Conservation (phyloP, 2,329 filamentous ascomycete genomes). For the Ophiostoma triangulosporum region DNA sequence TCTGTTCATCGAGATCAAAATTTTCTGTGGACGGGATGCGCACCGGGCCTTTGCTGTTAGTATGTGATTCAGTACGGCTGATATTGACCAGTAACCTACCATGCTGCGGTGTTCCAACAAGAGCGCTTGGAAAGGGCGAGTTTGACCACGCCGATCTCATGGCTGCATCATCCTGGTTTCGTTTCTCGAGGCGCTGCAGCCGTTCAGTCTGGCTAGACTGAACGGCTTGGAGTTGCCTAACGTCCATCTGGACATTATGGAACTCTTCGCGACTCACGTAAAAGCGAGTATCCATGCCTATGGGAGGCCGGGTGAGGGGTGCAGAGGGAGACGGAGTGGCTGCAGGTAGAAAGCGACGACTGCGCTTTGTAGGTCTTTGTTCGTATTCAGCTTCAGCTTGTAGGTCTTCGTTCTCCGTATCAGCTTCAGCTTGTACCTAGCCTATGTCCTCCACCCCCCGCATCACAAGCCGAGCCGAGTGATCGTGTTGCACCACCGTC, state of each 20-base stretch:
- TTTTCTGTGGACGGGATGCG: constrained; percentile 70
- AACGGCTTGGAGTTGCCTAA: constrained; percentile 52
- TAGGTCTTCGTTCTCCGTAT: too few species aligned
- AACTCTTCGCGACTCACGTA: constrained; percentile 48
- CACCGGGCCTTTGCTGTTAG: constrained; percentile 47
- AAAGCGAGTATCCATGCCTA: constrained; percentile 52
- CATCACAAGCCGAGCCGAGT: constrained; percentile 28
- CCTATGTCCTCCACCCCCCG: constrained; percentile 27
- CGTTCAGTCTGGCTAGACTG: constrained; percentile 50
- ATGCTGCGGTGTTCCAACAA: constrained; percentile 75
- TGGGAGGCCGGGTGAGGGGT: not conserved
- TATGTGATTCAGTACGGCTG: not conserved
- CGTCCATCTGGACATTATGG: constrained; percentile 55
- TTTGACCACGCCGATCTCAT: constrained; percentile 81
- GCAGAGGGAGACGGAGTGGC: not conserved
- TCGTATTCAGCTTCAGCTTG: not conserved
- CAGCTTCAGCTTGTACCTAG: too few species aligned
- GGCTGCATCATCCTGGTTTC: constrained; percentile 52
- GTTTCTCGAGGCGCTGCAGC: constrained; percentile 48
- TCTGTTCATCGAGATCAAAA: constrained; percentile 84
- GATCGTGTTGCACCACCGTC: constrained; percentile 14
- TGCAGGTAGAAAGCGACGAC: not conserved
- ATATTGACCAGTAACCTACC: constrained; percentile 37
- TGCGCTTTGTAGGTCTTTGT: not conserved
- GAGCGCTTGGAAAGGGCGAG: constrained; percentile 77